phyloP scores from a whole-genome alignment of 148 eudicot species.

The Cornus kousa region DNA sequence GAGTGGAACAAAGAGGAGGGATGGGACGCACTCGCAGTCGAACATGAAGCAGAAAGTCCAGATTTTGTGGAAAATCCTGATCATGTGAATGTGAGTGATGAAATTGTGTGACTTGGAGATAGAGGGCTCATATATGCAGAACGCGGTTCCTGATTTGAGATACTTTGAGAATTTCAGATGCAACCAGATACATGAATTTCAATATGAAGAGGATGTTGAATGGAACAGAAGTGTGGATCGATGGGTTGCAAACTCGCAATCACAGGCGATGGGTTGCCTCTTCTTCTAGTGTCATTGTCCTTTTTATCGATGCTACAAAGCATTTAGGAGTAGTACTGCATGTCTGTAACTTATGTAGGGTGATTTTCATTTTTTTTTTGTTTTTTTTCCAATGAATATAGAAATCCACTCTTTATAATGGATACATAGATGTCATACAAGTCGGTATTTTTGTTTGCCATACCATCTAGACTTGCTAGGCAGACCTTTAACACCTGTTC shows the following conservation, averaged over 20 bases:
- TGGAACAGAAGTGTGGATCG: not conserved
- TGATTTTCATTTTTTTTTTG: no score
- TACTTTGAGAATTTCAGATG: conserved; percentile 4
- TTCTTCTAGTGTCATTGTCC: not conserved
- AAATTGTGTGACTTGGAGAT: not conserved
- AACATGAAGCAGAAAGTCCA: not conserved
- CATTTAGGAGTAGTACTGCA: no score
- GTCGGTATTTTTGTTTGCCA: no score
- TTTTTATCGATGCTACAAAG: not conserved
- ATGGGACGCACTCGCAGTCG: not conserved
- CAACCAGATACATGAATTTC: not conserved
- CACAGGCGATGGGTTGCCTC: not conserved
- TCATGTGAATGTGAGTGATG: no score
- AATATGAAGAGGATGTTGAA: conserved; percentile 1
- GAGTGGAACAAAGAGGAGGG: not conserved
- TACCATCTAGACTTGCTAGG: no score
- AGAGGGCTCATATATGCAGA: not conserved
- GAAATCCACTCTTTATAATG: no score
- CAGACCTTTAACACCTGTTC: no score
- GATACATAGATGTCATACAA: no score
- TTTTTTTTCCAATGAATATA: no score
- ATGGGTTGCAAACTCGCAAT: not conserved
- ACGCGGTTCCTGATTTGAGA: not conserved
- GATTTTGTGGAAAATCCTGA: no score
- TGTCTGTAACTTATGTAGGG: no score